These are phyloP conservation scores for Pseudonitzschia multiseries DNA, from an alignment of 108 stramenopile species.

Conservation along the genomic window DNA sequence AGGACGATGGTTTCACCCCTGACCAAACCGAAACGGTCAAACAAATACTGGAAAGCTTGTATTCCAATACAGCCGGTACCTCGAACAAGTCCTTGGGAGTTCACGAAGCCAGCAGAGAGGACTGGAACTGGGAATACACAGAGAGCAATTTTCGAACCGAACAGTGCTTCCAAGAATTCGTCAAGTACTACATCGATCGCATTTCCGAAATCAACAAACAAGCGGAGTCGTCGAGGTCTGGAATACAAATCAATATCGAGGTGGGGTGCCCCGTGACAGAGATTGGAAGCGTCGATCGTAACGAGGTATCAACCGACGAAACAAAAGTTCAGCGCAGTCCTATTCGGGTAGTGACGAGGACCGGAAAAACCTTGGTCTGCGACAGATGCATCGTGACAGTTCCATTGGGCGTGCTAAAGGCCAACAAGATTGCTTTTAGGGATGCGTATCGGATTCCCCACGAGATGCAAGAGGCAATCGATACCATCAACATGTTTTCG, in stretches of 20 bases:
- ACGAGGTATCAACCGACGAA: neutral
- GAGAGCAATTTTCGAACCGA: conserved; percentile 33
- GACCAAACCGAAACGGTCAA: conserved; percentile 14
- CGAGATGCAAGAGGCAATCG: conserved; percentile 24
- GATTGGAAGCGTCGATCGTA: conserved; percentile 6
- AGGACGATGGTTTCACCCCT: neutral
- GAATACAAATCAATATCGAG: conserved; percentile 18
- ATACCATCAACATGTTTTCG: conserved; percentile 32
- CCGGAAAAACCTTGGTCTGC: conserved; percentile 13
- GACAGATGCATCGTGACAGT: conserved; percentile 31
- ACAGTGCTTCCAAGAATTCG: conserved; percentile 32
- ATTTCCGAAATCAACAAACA: conserved; percentile 26
- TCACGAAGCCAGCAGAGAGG: conserved; percentile 40
- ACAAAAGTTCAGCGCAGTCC: neutral
- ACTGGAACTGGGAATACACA: conserved; percentile 34
- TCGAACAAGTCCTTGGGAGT: conserved; percentile 16
- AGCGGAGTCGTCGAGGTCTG: neutral
- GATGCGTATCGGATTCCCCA: conserved; percentile 21
- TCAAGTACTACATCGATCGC: conserved; percentile 26
- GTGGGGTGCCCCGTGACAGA: conserved; percentile 20
- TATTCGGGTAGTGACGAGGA: neutral
- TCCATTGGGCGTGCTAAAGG: conserved; percentile 26
- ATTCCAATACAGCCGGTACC: conserved; percentile 38
- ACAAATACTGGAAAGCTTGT: conserved; percentile 27
- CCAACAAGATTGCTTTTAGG: conserved; percentile 16